Evolutionary conservation across 768 basidiomycete genomes (phyloP), one percentile per base, ranked within the genome.

Genomic region (Russula foetens): DNA sequence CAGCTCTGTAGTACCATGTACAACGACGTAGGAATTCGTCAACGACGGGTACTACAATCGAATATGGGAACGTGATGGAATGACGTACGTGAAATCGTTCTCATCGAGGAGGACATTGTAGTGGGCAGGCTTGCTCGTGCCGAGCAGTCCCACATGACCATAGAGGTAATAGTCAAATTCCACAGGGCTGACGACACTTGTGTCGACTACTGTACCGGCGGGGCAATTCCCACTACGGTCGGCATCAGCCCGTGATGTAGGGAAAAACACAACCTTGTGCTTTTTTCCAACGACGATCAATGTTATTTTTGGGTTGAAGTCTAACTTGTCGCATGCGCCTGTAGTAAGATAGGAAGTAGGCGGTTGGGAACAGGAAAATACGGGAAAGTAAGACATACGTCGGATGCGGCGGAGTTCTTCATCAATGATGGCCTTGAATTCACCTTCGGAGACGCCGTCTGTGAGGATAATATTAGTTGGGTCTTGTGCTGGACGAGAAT

Each of bases 281-380:
- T 86, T 77, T 68, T 92, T 92, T 7, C 88, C 90, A 7, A 92
- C 90, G 33, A 92, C 77, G 52, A 91, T 79, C 35, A 92, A 72
- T 0, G 90, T 92, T 28, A 91, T 86, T 54, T 79, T 83, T 0
- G 82, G 81, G 0, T 75, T 73, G 29, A 89, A 84, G 5, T 75
- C 75, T 0, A 86, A 67, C 5, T 81, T 78, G 0, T 58, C 60
- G 63, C 88, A 90, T 2, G 88, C 89, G 56, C 64, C 90, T 90
- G 68, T 2, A 19, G 15, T 35, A 12, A 12, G 8, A 11, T 35
- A 35, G 9, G 35, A 35, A 35, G 9, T 7, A 12, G 11, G 35
- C 14, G 2, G 9, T 11, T 12, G 14, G 35, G 35, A 35, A 35
- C 11, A 35, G 35, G 14, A 35, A 5, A 12, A 35, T 7, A 12